phyloP scores from a whole-genome alignment of 2,329 filamentous ascomycete genomes.

The Cercospora sojina region DNA sequence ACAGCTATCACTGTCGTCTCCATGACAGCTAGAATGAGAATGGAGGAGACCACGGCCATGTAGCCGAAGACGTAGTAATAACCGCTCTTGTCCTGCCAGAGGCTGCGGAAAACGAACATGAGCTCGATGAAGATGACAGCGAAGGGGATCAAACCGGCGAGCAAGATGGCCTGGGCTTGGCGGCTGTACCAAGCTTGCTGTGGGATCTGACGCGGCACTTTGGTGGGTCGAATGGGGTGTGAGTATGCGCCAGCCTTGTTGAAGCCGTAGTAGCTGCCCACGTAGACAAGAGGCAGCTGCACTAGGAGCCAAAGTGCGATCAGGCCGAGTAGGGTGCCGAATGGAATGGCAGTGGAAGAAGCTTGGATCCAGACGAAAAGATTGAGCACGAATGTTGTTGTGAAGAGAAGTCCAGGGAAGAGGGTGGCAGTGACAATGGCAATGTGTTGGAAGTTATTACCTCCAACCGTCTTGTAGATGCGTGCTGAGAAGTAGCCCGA shows the following conservation, averaged over 20 bases:
- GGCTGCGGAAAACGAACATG: slow-evolving; percentile 79
- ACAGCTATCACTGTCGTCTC: slow-evolving; percentile 82
- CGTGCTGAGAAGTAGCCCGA: slow-evolving; percentile 85
- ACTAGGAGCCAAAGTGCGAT: slow-evolving; percentile 79
- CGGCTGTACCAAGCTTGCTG: slow-evolving; percentile 72
- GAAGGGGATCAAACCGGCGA: slow-evolving; percentile 78
- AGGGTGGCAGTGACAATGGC: slow-evolving; percentile 70
- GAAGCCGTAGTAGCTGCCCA: slow-evolving; percentile 76
- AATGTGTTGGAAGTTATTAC: slow-evolving; percentile 71
- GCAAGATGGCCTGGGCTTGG: slow-evolving; percentile 61
- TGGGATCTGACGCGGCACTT: slow-evolving; percentile 71
- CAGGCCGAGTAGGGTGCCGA: slow-evolving; percentile 72
- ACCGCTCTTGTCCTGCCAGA: slow-evolving; percentile 87
- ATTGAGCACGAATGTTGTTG: slow-evolving; percentile 74
- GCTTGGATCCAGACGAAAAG: slow-evolving; percentile 89
- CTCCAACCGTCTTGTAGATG: slow-evolving; percentile 80
- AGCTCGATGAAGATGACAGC: slow-evolving; percentile 86
- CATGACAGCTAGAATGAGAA: slow-evolving; percentile 73
- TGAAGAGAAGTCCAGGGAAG: slow-evolving; percentile 76
- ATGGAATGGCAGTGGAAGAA: slow-evolving; percentile 82
- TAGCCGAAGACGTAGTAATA: slow-evolving; percentile 94
- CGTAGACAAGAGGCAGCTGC: slow-evolving; percentile 79
- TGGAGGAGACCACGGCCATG: slow-evolving; percentile 68
- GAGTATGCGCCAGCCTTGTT: slow-evolving; percentile 67
- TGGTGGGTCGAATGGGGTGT: slow-evolving; percentile 75